Base-by-base conservation (phyloP, 2,329 filamentous ascomycete species). In the Aspergillus alliaceus region DNA sequence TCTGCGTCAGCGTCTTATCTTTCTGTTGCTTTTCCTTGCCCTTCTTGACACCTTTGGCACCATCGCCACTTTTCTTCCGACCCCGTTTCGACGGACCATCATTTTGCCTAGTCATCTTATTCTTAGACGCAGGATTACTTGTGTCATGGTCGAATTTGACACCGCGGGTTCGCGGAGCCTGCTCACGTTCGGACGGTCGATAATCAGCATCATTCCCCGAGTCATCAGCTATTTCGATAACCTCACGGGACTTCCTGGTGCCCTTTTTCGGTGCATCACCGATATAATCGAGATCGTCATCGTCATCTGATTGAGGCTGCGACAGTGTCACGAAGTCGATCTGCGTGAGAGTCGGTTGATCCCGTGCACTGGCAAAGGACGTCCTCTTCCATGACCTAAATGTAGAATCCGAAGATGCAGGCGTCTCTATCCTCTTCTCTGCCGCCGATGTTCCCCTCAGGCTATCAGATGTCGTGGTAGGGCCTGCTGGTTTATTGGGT, bases 1-100 rank as follows among this genome's bases (percentile, higher is more conserved):
- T 76, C 60, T 77, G 75, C 2, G 75, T 77, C n/a, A 77, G 65
- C 0, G 74, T 77, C 44, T 76, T 75, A 52, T 75, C 64, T 18
- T 62, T 61, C 39, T 62, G 58, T 25, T 65, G 58, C 15, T 66
- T 68, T 8, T 60, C 60, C 27, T 64, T 62, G 6, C 57, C 59
- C 49, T 69, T 68, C 12, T 64, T 64, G 22, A 59, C 65, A 14
- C 62, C 55, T 35, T 57, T 68, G 6, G 42, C 51, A 47, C 54
- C 57, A n/a, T 55, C 54, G 52, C 58, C 63, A 27, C 61, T 58
- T 50, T 61, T 71, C 14, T 63, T 61, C 22, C 62, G 64, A 11
- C 60, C 60, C 11, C 54, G 64, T 32, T 62, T 67, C 25, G 62
- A 56, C 12, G 53, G 40, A 4, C 51, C 52, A 15, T 59, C 53